These are phyloP conservation scores for Coemansia sp. DNA, from an alignment of 192 early-diverging fungal species.

Conservation along the genomic window DNA sequence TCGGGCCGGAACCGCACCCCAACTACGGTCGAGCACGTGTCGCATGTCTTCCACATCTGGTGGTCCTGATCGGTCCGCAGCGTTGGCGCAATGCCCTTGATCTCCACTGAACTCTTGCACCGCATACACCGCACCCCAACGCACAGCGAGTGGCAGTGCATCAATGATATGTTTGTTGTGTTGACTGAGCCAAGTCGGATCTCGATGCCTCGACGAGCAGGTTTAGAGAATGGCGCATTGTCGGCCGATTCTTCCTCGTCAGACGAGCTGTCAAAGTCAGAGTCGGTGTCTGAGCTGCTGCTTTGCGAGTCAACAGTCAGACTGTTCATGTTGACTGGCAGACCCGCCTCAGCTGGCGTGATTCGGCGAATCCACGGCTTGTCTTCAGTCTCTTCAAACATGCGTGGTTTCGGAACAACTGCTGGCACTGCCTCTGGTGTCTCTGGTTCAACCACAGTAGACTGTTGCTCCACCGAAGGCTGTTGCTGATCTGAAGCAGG, in stretches of 20 bases:
- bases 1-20: constrained; percentile 62
- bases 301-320: background rate
- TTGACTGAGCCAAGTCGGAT: constrained; percentile 64
- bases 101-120: constrained; percentile 69
- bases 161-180: constrained; percentile 65
- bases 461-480: background rate
- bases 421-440: background rate
- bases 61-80: constrained; percentile 28
- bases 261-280: background rate
- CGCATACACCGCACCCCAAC: constrained; percentile 70
- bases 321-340: constrained; percentile 7
- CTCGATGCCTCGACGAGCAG: constrained; percentile 68
- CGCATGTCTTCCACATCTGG: constrained; percentile 56
- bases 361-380: constrained; percentile 46
- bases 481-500: background rate
- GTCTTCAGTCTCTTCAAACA: constrained; percentile 19
- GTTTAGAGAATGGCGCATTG: constrained; percentile 34
- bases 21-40: constrained; percentile 56
- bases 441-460: background rate
- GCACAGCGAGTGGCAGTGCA: constrained; percentile 64
- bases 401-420: background rate
- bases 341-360: constrained; percentile 24
- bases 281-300: background rate
- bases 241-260: constrained; percentile 18
- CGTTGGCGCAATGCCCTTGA: constrained; percentile 55